Percentiles rank a stretch among this genome's conserved stretches.
phyloP scores from a whole-genome alignment of 1,139 yeast species.

The Yamadazyma sp. region DNA sequence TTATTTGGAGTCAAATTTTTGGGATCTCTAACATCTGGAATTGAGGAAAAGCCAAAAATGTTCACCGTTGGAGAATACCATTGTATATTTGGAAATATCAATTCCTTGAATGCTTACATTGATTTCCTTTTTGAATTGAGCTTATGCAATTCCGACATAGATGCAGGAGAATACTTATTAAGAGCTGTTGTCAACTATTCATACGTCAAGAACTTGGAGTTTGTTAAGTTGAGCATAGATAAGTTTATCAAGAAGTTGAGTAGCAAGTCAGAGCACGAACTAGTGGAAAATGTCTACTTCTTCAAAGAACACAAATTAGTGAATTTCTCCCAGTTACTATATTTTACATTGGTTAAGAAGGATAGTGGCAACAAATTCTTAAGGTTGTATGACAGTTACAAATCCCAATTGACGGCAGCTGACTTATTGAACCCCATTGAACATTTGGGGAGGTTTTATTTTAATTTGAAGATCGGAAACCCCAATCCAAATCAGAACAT shows the following conservation, averaged over 20 bases:
- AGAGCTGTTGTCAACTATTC: conserved; percentile 73
- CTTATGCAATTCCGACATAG: conserved; percentile 26
- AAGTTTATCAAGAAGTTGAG: conserved; percentile 33
- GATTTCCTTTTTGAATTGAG: conserved; percentile 48
- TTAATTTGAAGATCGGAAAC: conserved; percentile 47
- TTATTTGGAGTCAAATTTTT: conserved; percentile 69
- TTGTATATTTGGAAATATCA: conserved; percentile 65
- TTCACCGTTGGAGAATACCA: conserved; percentile 53
- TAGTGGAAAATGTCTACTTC: conserved; percentile 18
- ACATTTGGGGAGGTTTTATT: conserved; percentile 47
- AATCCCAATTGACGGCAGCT: conserved; percentile 27
- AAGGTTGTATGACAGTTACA: conserved; percentile 49
- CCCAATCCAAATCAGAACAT: conserved; percentile 61
- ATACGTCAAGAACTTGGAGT: conserved; percentile 61
- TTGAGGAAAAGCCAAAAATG: conserved; percentile 33
- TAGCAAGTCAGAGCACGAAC: conserved; percentile 14
- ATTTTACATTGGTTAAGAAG: conserved; percentile 59
- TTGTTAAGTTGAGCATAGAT: conserved; percentile 46
- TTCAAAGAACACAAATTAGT: conserved; percentile 40
- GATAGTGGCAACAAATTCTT: conserved; percentile 54
- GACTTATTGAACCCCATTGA: conserved; percentile 45
- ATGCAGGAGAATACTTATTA: conserved; percentile 53
- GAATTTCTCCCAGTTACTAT: conserved; percentile 69
- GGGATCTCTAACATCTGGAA: conserved; percentile 22
- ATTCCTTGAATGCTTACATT: conserved; percentile 54